Conservation (phyloP, 768 basidiomycete genomes). For the Termitomyces sp. region DNA sequence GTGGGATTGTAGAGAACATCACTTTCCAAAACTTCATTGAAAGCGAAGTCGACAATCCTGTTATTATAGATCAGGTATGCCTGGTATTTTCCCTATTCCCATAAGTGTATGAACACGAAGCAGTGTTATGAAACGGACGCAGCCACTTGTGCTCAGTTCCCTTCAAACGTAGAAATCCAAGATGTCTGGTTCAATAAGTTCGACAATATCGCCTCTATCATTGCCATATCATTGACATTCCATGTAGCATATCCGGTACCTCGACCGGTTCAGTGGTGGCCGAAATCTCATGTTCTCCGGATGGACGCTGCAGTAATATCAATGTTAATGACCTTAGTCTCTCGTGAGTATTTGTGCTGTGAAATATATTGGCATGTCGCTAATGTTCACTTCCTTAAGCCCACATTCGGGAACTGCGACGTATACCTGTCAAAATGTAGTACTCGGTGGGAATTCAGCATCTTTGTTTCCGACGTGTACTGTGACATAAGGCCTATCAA, state of each 20-base stretch:
- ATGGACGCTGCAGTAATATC: slow-evolving; percentile 46
- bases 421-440: slow-evolving; percentile 55
- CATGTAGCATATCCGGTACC: slow-evolving; percentile 51
- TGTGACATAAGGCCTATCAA: slow-evolving; percentile 21
- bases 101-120: background rate
- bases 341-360: slow-evolving; percentile 29
- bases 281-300: slow-evolving; percentile 53
- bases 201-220: slow-evolving; percentile 1
- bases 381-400: slow-evolving; percentile 19
- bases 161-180: slow-evolving; percentile 52
- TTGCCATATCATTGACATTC: slow-evolving; percentile 1
- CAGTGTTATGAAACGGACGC: slow-evolving; percentile 50
- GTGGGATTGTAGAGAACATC: slow-evolving; percentile 55
- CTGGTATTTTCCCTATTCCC: background rate
- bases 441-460: slow-evolving; percentile 41
- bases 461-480: slow-evolving; percentile 40
- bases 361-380: background rate
- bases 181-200: slow-evolving; percentile 56
- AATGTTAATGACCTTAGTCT: slow-evolving; percentile 44
- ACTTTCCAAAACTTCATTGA: slow-evolving; percentile 52
- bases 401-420: slow-evolving; percentile 39
- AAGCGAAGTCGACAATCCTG: slow-evolving; percentile 54
- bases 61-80: slow-evolving; percentile 54
- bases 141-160: slow-evolving; percentile 48
- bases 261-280: slow-evolving; percentile 53